Base-by-base conservation (phyloP, 2,329 filamentous ascomycete genomes). In the Bipolaris oryzae region DNA sequence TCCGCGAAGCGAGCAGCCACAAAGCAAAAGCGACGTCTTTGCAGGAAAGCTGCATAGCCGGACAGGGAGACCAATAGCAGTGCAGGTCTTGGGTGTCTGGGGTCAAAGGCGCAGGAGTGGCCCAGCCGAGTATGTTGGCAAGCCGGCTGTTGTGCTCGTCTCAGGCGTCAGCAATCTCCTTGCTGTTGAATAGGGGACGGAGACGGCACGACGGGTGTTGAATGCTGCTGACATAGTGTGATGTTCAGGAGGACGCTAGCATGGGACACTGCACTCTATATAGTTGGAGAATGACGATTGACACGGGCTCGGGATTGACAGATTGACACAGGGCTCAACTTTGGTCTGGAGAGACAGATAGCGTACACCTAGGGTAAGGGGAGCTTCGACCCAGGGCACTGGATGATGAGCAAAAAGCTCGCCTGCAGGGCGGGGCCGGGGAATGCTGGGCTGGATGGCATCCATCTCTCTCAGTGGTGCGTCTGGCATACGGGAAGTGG, bases 121-220 rank as follows among this genome's bases (percentile, higher is more conserved):
- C 45, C 59, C 45, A 52, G 42, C 52, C 37, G 56, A 43, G 47
- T 51, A 48, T 50, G 56, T 47, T 61, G 65, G 71, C 68, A 70
- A 72, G 58, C 52, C 62, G 60, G 61, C 58, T 58, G 51, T 42
- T 57, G 42, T 51, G 41, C 48, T 54, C 58, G 37, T 60, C 51
- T 64, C 66, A 54, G 65, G 68, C 67, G 67, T 72, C 64, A 71
- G 70, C 67, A 60, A 60, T 59, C 46, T 54, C 49, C 51, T 61
- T 50, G 55, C 45, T 39, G 46, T 59, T 57, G 60, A 64, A 59
- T 15, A 42, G 50, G 57, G 61, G 34, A 21, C 35, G n/a, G 42
- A 48, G 39, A 33, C 31, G 42, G 55, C 41, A 39, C 50, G 47
- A 42, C 42, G 45, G 38, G 53, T 20, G 20, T 33, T 7, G 33